Evolutionary conservation across 805 yeast species (phyloP), one percentile per base, ranked within the genome.

Genomic region (Candida stauntonica): DNA sequence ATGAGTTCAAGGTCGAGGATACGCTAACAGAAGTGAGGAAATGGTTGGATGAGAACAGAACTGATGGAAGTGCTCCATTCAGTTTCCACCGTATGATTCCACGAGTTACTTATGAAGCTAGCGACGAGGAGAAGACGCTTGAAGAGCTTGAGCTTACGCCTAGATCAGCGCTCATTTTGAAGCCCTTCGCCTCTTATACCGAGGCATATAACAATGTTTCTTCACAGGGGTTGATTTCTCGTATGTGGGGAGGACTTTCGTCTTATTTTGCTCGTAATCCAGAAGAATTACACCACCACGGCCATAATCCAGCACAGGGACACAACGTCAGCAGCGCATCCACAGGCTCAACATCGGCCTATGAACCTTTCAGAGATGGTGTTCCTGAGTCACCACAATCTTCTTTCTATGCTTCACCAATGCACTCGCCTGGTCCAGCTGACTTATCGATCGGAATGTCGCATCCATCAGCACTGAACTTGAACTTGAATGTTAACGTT

Each of bases 91-190:
- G 75, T 46, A 66, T 64, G 30, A 66, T 76, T 32, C 89, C 86
- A 16, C 72, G 84, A 41, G 68, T 75, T 5, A 73, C 81, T 0
- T 87, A 81, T 44, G 63, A 78, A 2, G 72, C 70, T 4, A 72
- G 76, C 0, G 83, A 81, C 35, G 91, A 87, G 49, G 68, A 69
- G 39, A 61, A 62, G 42, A 61, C 77, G 3, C 63, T 88, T 27
- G 56, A 55, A 18, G 71, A 66, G 4, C 63, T 88, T 38, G 78
- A 76, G 17, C 63, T 88, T 36, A 69, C 75, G 13, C 89, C 91
- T 3, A 68, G 94, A 41, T 80, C 94, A 9, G 86, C 83, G 0
- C 59, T 88, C 33, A 79, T 86, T 17, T 63, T 88, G 46, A 83
- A 84, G 53, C 89, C 93, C 0, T 64, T 69, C 21, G 53, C 54